Conservation (phyloP, 352 stramenopile species). For the Peronospora destructor region DNA sequence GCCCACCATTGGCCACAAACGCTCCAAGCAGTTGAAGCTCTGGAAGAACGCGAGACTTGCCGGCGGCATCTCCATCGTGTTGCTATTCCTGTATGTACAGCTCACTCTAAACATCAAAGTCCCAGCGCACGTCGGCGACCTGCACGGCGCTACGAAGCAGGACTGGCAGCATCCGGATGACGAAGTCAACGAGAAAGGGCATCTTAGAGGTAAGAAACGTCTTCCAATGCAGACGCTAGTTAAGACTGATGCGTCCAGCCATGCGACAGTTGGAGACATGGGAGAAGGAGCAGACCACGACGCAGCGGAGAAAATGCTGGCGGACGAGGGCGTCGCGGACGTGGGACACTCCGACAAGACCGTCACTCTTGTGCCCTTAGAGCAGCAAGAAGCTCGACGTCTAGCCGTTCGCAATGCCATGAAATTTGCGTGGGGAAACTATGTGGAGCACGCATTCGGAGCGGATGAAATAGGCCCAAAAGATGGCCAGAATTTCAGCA, state of each 20-base stretch:
- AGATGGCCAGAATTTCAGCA: slow-evolving; percentile 46
- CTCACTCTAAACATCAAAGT: slow-evolving; percentile 17
- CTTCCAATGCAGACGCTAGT: not conserved
- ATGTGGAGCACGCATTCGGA: slow-evolving; percentile 92
- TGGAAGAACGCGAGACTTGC: slow-evolving; percentile 22
- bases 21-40: slow-evolving; percentile 21
- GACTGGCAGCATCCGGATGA: not conserved
- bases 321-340: slow-evolving; percentile 97
- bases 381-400: slow-evolving; percentile 39
- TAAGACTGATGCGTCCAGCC: slow-evolving; percentile 5
- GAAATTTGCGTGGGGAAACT: slow-evolving; percentile 81
- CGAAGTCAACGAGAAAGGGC: slow-evolving; percentile 1
- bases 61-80: slow-evolving; percentile 5
- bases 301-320: slow-evolving; percentile 89
- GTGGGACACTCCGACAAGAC: slow-evolving; percentile 19
- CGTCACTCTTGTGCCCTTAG: slow-evolving; percentile 14
- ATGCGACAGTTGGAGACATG: not conserved
- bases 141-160: slow-evolving; percentile 13
- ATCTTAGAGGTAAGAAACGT: slow-evolving; percentile 11
- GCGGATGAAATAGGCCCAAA: slow-evolving; percentile 91
- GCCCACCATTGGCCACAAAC: not conserved
- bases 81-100: slow-evolving; percentile 45
- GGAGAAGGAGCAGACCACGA: not conserved
- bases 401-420: slow-evolving; percentile 53
- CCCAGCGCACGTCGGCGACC: slow-evolving; percentile 17